These are phyloP conservation scores for Trichosporon sp. DNA, from an alignment of 1,284 basidiomycete genomes.

Conservation along the genomic window DNA sequence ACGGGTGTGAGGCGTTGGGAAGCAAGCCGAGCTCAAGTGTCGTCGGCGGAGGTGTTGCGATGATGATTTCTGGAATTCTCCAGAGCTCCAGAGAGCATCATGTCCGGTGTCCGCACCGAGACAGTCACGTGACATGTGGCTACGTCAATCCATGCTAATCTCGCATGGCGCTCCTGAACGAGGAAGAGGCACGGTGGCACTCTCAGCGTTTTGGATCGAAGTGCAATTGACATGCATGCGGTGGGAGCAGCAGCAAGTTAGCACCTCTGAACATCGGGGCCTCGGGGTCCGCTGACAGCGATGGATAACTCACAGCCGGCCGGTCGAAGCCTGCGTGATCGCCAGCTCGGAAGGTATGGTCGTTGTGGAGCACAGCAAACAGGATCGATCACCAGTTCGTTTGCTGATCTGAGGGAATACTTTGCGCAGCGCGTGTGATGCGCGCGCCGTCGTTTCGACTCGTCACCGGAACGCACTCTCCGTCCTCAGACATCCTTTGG, in stretches of 20 bases:
- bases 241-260: not conserved
- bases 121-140: not conserved
- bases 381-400: not conserved
- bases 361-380: not conserved
- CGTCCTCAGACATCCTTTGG: not conserved
- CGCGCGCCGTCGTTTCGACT: not conserved
- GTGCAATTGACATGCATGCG: not conserved
- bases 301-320: not conserved
- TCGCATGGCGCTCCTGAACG: not conserved
- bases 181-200: not conserved
- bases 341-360: not conserved
- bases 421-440: not conserved
- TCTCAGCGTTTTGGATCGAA: not conserved
- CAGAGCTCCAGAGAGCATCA: not conserved
- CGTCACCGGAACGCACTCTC: not conserved
- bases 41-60: not conserved
- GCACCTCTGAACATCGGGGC: not conserved
- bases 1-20: not conserved
- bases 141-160: not conserved
- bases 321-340: not conserved
- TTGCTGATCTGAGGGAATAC: not conserved
- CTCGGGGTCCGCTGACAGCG: not conserved
- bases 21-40: not conserved
- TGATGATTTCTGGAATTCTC: slow-evolving; percentile 6
- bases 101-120: not conserved